A percentile compares a stretch with the other conserved stretches of the same genome.
Conservation (phyloP, 2,329 filamentous ascomycete genomes). For the Ophioceras dolichostomum region DNA sequence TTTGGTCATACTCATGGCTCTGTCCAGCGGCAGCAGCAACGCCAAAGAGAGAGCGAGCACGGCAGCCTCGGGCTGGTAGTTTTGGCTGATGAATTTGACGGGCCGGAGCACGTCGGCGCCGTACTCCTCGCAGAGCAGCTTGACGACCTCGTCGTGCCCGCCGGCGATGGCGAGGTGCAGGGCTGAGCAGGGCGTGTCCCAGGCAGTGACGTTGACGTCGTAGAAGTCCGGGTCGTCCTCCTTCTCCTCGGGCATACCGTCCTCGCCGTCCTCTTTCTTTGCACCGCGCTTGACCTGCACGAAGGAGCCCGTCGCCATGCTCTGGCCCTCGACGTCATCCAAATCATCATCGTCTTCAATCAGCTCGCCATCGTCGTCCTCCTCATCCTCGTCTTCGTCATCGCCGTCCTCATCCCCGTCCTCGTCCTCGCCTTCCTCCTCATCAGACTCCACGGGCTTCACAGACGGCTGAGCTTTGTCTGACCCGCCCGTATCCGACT, state of each 20-base stretch:
- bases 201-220: slow-evolving; percentile 65
- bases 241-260: slow-evolving; percentile 40
- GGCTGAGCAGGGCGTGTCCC: slow-evolving; percentile 64
- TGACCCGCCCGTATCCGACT: no score
- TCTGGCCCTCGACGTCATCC: slow-evolving; percentile 27
- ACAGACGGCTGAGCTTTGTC: no score
- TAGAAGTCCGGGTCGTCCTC: slow-evolving; percentile 67
- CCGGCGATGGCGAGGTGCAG: slow-evolving; percentile 69
- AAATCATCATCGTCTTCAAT: slow-evolving; percentile 36
- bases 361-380: slow-evolving; percentile 31
- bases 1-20: slow-evolving; percentile 52
- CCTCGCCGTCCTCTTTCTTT: slow-evolving; percentile 15
- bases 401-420: slow-evolving; percentile 12
- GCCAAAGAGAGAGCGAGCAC: slow-evolving; percentile 62
- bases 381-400: slow-evolving; percentile 19
- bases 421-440: neutral
- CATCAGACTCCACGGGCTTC: no score
- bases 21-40: slow-evolving; percentile 46
- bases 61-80: slow-evolving; percentile 39
- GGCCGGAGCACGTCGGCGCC: slow-evolving; percentile 68
- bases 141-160: slow-evolving; percentile 58
- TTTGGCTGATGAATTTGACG: slow-evolving; percentile 47
- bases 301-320: slow-evolving; percentile 58
- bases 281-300: slow-evolving; percentile 42
- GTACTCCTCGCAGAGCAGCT: slow-evolving; percentile 57